Base-by-base conservation (phyloP, 441 rosid genomes). In the Eutrema salsugineum region DNA sequence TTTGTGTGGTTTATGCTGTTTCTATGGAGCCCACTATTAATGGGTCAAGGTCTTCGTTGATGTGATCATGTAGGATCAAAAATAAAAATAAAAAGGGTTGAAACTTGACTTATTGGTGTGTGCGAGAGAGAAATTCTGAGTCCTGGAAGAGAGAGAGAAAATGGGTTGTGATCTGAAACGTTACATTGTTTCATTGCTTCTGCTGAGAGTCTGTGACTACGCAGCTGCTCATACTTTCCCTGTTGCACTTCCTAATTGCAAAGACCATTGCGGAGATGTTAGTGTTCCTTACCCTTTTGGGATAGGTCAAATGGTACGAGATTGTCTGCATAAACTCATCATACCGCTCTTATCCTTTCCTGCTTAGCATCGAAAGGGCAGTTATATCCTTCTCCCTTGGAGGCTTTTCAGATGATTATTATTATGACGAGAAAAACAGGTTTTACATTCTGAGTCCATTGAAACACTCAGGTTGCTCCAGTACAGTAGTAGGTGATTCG, bases 201-300 rank as follows among this genome's bases (percentile, higher is more conserved):
- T 71, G 28, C n/a, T 71, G 4, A 47, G n/a, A 11, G 53, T 63
- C 14, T n/a, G 8, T 3, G 48, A 14, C 33, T 27, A 30, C 30
- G n/a, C 54, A 44, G 47, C 66, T 44, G 30, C 68, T 32, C 28
- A 28, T 16, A 33, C 51, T 27, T 17, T 54, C 5, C 35, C 77
- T 38, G n/a, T 51, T 50, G 38, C 70, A 10, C 54, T 51, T 11
- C 70, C 63, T 0, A 60, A 53, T 4, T 82, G 83, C 64, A 10
- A 2, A 1, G 63, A 20, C 1, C 58, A 8, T 5, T 83, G 86
- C 43, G 82, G 79, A 3, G 4, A 66, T 38, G 22, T 75, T 60
- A 8, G 19, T 11, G 58, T 83, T 40, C 67, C 64, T 14, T 83
- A 68, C 53, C 86, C 86, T 24, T 83, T 81, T 11, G 87, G 87